A percentile compares a stretch with the other conserved stretches of the same genome.
Conservation (phyloP, 2,329 filamentous ascomycete genomes). For the Monosporascus ibericus region DNA sequence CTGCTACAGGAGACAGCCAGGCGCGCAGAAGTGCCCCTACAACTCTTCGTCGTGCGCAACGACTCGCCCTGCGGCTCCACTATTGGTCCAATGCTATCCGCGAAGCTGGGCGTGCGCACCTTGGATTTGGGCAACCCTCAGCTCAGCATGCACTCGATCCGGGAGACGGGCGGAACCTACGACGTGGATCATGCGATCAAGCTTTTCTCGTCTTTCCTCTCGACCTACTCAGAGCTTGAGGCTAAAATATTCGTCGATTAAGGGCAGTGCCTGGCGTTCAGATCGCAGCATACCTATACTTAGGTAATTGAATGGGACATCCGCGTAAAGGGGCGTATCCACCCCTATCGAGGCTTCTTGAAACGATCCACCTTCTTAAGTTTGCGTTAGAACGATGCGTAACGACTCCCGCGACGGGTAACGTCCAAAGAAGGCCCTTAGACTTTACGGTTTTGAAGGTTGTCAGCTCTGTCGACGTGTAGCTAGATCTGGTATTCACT, state of each 20-base stretch:
- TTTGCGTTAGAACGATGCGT: too few relatives aligned
- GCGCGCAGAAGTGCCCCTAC: slow-evolving; percentile 71
- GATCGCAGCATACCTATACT: too few relatives aligned
- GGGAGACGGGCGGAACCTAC: slow-evolving; percentile 82
- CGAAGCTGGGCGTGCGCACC: slow-evolving; percentile 78
- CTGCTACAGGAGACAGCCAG: slow-evolving; percentile 82
- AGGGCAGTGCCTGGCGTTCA: not conserved
- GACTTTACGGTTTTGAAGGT: too few relatives aligned
- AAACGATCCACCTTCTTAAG: too few relatives aligned
- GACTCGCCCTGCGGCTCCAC: slow-evolving; percentile 93
- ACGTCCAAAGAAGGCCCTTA: too few relatives aligned
- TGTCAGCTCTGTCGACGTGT: too few relatives aligned
- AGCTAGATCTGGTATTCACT: too few relatives aligned
- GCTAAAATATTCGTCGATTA: slow-evolving; percentile 79
- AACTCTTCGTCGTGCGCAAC: slow-evolving; percentile 94
- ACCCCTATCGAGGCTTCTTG: too few relatives aligned
- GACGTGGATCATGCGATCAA: slow-evolving; percentile 84
- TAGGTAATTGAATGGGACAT: too few relatives aligned
- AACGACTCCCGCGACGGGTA: too few relatives aligned
- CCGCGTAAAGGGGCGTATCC: too few relatives aligned
- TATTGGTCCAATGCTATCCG: slow-evolving; percentile 93
- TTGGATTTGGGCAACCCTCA: slow-evolving; percentile 92
- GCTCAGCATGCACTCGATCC: slow-evolving; percentile 93
- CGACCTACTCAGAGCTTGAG: slow-evolving; percentile 77
- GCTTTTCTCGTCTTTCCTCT: slow-evolving; percentile 83